phyloP scores from a whole-genome alignment of 345 rosid genomes.

The Lenwebbia sp. region DNA sequence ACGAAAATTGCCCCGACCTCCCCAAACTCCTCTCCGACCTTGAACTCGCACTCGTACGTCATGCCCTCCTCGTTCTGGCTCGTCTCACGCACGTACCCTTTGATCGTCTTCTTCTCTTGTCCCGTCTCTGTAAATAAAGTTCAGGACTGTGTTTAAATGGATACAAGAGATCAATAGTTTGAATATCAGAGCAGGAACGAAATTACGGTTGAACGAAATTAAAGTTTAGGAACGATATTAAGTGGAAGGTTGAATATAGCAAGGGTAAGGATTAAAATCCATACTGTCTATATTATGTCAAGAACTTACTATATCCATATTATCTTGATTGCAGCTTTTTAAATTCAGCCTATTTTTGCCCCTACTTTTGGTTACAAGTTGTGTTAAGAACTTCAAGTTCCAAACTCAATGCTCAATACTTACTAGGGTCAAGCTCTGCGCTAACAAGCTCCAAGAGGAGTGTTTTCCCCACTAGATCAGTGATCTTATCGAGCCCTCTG shows the following conservation, averaged over 20 bases:
- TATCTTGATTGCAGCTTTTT: neutral
- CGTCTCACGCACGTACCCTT: constrained; percentile 27
- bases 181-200: neutral
- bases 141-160: neutral
- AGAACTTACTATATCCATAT: neutral
- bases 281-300: neutral
- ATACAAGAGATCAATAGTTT: neutral
- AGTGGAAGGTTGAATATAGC: neutral
- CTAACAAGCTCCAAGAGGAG: constrained; percentile 50
- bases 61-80: constrained; percentile 11
- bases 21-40: constrained; percentile 45
- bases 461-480: constrained; percentile 36
- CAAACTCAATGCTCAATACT: neutral
- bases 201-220: too few species aligned
- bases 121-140: constrained; percentile 18
- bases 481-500: constrained; percentile 24
- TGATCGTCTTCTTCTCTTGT: constrained; percentile 30
- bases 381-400: neutral
- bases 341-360: neutral
- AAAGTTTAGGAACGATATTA: neutral
- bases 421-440: constrained; percentile 37
- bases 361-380: neutral
- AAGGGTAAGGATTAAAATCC: neutral
- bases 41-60: constrained; percentile 44
- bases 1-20: constrained; percentile 46